Conservation (phyloP, 352 stramenopile species). For the Phytophthora crassamura region DNA sequence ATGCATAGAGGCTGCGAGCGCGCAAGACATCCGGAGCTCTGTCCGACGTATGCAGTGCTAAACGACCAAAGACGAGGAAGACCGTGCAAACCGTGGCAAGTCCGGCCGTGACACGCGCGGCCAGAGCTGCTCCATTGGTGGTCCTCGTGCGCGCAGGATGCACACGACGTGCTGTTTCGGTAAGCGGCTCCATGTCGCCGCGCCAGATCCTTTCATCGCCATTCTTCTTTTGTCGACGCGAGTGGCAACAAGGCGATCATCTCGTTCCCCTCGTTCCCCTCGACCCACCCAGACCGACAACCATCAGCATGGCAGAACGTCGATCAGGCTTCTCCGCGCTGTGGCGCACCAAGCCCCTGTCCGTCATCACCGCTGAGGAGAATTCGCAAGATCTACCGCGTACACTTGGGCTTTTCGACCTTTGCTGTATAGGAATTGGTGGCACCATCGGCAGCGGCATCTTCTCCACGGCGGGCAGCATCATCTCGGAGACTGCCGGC, state of each 20-base stretch:
- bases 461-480: slow-evolving; percentile 75
- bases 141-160: slow-evolving; percentile 15
- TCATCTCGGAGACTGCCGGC: slow-evolving; percentile 78
- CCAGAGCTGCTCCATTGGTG: slow-evolving; percentile 23
- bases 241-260: slow-evolving; percentile 5
- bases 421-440: slow-evolving; percentile 89
- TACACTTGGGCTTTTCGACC: slow-evolving; percentile 78
- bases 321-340: slow-evolving; percentile 25
- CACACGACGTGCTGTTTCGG: slow-evolving; percentile 22
- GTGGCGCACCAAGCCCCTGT: slow-evolving; percentile 64
- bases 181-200: slow-evolving; percentile 25
- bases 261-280: neutral
- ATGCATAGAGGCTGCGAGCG: slow-evolving; percentile 23
- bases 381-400: slow-evolving; percentile 49
- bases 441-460: slow-evolving; percentile 90
- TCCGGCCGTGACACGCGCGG: slow-evolving; percentile 22
- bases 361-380: slow-evolving; percentile 68
- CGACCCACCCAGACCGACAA: neutral
- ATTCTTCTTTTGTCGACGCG: slow-evolving; percentile 25
- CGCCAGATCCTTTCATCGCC: slow-evolving; percentile 1
- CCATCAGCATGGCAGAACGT: slow-evolving; percentile 23
- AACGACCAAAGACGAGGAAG: slow-evolving; percentile 30
- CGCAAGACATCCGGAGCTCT: slow-evolving; percentile 26
- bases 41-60: slow-evolving; percentile 28
- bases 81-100: slow-evolving; percentile 11